These are phyloP conservation scores for Lobosporangium transversale DNA, from an alignment of 192 early-diverging fungal species.

Conservation along the genomic window DNA sequence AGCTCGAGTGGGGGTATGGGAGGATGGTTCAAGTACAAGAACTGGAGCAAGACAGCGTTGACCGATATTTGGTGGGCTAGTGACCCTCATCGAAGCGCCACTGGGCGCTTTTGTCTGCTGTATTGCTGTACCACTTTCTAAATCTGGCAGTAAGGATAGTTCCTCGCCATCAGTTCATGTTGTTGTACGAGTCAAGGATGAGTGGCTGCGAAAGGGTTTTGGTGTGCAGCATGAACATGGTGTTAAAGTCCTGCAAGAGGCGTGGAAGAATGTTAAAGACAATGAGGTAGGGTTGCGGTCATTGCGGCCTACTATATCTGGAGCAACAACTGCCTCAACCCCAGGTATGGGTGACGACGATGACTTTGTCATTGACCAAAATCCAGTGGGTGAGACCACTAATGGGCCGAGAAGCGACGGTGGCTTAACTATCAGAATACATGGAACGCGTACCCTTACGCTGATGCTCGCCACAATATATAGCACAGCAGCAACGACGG, in stretches of 20 bases:
- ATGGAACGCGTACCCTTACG: conserved; percentile 45
- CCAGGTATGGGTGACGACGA: conserved; percentile 6
- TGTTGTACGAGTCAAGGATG: conserved; percentile 40
- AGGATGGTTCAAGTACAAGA: conserved; percentile 50
- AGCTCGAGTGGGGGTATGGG: conserved; percentile 5
- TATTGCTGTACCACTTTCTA: neutral
- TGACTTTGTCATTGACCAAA: neutral
- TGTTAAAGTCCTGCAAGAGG: conserved; percentile 39
- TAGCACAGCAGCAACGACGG: conserved; percentile 38
- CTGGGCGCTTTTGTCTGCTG: conserved; percentile 1
- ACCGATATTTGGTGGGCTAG: conserved; percentile 51
- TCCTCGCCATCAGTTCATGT: conserved; percentile 29
- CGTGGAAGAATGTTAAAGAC: conserved; percentile 46
- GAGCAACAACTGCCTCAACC: neutral
- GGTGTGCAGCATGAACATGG: conserved; percentile 44
- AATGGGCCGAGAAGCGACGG: conserved; percentile 37
- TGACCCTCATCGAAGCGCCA: conserved; percentile 10
- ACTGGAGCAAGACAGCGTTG: conserved; percentile 27
- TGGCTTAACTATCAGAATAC: conserved; percentile 44
- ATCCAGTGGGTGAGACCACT: neutral
- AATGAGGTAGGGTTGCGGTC: conserved; percentile 24
- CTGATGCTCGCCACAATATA: conserved; percentile 31
- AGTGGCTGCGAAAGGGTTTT: conserved; percentile 49
- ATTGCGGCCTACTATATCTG: conserved; percentile 10
- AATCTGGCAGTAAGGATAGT: conserved; percentile 9